Evolutionary conservation across 1,284 basidiomycete species (phyloP), one percentile per base, ranked within the genome.

Genomic region (Ganoderma meredithae): DNA sequence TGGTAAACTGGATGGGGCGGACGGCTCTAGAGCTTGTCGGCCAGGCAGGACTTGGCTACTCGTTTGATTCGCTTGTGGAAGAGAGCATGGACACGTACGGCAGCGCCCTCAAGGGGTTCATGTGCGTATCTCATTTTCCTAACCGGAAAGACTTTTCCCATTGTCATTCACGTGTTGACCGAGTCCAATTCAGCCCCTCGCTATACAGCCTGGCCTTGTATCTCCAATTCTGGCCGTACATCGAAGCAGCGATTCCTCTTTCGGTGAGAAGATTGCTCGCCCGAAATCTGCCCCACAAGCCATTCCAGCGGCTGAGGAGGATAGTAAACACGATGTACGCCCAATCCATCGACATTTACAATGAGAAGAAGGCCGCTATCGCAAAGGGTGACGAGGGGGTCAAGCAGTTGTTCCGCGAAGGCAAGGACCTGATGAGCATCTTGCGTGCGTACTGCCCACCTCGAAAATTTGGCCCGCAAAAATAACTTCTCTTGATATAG

Each of bases 341-440:
- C 17, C 59, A 49, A 0, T 74, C 74, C 0, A 39, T 62, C 15
- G 62, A 62, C 27, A 75, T 76, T 17, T 75, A 63, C 63, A 31
- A 64, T 15, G 60, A 62, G 59, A 76, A 75, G 72, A 74, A 72
- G 49, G 53, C 47, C 1, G 72, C 73, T 15, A 33, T 76, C 17
- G 39, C 58, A 25, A 44, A 58, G 1, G 72, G 71, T 1, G 72
- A 73, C 52, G 71, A 72, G 19, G 72, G 53, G 8, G 36, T 70
- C 17, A 66, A 68, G 53, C 56, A 67, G 27, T 66, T 75, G 36
- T 39, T 76, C 19, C 65, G 62, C 6, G 70, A 76, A 31, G 74
- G 69, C 10, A 73, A 73, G 67, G 74, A 76, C 60, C 63, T 76
- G n/a, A 76, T 76, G 74, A 75, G 69, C 47, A 68, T 76, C 10